Percentiles rank a stretch among this genome's conserved stretches.
phyloP scores from a whole-genome alignment of 2,329 filamentous ascomycete genomes.

The Cercospora janseana region DNA sequence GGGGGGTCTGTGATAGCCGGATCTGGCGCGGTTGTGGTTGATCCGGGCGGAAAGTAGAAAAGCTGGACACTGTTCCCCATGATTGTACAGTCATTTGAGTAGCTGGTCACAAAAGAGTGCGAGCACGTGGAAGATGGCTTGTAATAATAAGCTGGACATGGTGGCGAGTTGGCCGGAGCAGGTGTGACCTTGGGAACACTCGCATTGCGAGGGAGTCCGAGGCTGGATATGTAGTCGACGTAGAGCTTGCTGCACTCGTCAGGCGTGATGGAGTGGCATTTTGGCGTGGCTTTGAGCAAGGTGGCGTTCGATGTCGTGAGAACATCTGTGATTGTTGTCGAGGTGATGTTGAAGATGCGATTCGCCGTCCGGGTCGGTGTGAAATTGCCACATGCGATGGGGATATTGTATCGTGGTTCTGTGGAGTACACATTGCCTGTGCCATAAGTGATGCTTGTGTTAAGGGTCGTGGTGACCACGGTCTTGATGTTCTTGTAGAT shows the following conservation, averaged over 20 bases:
- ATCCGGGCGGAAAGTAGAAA: constrained; percentile 25
- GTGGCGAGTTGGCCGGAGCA: constrained; percentile 24
- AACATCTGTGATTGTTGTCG: background rate
- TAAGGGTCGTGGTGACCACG: constrained; percentile 7
- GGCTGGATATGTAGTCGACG: constrained; percentile 24
- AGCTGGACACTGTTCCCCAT: constrained; percentile 25
- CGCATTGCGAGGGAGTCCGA: constrained; percentile 21
- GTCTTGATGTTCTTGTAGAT: constrained; percentile 6
- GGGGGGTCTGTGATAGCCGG: constrained; percentile 10
- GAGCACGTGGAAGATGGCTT: constrained; percentile 18
- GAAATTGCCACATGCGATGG: constrained; percentile 22
- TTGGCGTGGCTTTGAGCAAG: constrained; percentile 3
- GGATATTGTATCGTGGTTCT: constrained; percentile 14
- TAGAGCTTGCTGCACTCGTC: constrained; percentile 24
- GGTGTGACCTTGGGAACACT: constrained; percentile 25
- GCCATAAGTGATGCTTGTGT: constrained; percentile 19
- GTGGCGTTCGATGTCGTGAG: background rate
- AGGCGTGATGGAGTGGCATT: constrained; percentile 12
- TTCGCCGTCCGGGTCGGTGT: constrained; percentile 14
- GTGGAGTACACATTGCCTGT: constrained; percentile 27
- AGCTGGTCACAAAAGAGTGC: constrained; percentile 6
- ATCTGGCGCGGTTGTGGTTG: constrained; percentile 9
- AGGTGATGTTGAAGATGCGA: constrained; percentile 19
- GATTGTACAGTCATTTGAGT: constrained; percentile 17
- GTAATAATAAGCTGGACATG: constrained; percentile 21